A percentile compares a stretch with the other conserved stretches of the same genome.
phyloP scores from a whole-genome alignment of 805 yeast genomes.

The Cyberlindnera lachancei region DNA sequence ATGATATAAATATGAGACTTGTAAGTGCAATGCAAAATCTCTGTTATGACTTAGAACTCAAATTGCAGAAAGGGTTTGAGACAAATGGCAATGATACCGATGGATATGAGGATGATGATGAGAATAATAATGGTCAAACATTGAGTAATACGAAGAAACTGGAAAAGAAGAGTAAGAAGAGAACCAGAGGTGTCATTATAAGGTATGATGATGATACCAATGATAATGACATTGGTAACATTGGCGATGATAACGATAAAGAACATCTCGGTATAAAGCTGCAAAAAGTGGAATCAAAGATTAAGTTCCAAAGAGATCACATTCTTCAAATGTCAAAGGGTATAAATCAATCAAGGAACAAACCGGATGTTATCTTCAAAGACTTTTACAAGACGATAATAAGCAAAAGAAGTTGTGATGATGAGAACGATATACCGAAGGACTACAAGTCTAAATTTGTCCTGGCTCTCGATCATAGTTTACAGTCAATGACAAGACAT shows the following conservation, averaged over 20 bases:
- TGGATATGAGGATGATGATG: not conserved
- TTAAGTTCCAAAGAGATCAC: conserved; percentile 13
- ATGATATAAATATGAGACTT: not conserved
- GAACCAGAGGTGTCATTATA: not conserved
- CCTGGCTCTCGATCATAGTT: conserved; percentile 3
- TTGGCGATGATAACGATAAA: conserved; percentile 4
- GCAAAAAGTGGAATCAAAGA: conserved; percentile 12
- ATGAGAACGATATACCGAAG: too few relatives aligned
- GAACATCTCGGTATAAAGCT: conserved; percentile 7
- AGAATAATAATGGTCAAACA: not conserved
- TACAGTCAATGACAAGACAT: too few relatives aligned
- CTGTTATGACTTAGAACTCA: not conserved
- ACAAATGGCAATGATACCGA: too few relatives aligned
- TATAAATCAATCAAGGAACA: not conserved
- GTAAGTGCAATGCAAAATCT: conserved; percentile 1
- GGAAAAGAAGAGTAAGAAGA: conserved; percentile 1
- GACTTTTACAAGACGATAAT: conserved; percentile 5
- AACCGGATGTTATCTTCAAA: conserved; percentile 9
- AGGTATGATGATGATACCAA: conserved; percentile 32
- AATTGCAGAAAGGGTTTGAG: not conserved
- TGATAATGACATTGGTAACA: too few relatives aligned
- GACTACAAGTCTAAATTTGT: too few relatives aligned
- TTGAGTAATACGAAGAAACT: not conserved
- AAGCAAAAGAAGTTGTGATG: too few relatives aligned
- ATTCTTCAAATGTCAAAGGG: too few relatives aligned